Conservation (phyloP, 176 grass and related monocot genomes). For the Musa acuminata region DNA sequence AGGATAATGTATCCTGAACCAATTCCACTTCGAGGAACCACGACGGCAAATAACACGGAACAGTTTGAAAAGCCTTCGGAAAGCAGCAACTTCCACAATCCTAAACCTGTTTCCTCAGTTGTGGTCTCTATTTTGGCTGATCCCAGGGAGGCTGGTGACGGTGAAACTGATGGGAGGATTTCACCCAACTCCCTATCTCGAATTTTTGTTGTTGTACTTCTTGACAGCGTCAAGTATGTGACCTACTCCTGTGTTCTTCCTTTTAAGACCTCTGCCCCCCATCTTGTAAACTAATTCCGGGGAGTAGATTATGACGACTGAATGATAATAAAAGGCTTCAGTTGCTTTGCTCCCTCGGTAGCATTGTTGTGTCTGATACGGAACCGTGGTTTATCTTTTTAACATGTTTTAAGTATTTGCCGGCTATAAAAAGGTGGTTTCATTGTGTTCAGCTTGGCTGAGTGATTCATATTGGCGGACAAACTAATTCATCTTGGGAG, state of each 20-base stretch:
- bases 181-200: conserved; percentile 54
- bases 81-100: conserved; percentile 50
- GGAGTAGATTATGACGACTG: not conserved
- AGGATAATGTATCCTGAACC: conserved; percentile 66
- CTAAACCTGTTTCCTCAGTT: conserved; percentile 54
- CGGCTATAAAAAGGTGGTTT: no score
- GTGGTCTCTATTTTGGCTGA: conserved; percentile 90
- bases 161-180: conserved; percentile 61
- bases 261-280: conserved; percentile 55
- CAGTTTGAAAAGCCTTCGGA: conserved; percentile 53
- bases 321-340: not conserved
- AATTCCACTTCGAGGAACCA: conserved; percentile 74
- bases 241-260: conserved; percentile 96
- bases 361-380: no score
- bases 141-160: conserved; percentile 77
- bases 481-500: no score
- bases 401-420: no score
- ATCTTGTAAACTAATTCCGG: conserved; percentile 59
- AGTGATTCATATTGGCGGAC: no score
- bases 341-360: not conserved
- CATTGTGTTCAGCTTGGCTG: no score
- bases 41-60: conserved; percentile 37
- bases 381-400: no score
- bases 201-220: conserved; percentile 87
- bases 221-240: conserved; percentile 90